Conservation (phyloP, 306 rosid genomes). For the Quillaja saponaria region DNA sequence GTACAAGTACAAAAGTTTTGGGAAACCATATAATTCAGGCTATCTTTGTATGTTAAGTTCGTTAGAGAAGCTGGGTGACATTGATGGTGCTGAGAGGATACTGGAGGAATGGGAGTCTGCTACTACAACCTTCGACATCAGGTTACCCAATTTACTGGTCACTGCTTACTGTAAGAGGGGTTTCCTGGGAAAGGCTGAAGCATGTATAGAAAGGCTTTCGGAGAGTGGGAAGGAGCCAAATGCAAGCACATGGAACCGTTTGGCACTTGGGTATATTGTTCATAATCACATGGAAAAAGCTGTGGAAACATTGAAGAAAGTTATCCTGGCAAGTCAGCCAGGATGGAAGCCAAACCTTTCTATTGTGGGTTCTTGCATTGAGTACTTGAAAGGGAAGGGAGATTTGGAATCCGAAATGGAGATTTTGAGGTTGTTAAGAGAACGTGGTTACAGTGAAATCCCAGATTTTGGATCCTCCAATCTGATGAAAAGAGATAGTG, state of each 20-base stretch:
- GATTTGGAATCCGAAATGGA: conserved; percentile 51
- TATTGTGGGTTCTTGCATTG: conserved; percentile 47
- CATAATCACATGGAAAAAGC: conserved; percentile 55
- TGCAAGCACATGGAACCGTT: conserved; percentile 47
- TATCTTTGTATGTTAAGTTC: conserved; percentile 57
- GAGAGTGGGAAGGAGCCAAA: conserved; percentile 48
- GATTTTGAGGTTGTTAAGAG: conserved; percentile 36
- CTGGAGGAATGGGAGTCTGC: conserved; percentile 66
- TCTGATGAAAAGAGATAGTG: conserved; percentile 28
- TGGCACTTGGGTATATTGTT: conserved; percentile 44
- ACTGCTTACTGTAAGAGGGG: conserved; percentile 59
- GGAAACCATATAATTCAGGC: conserved; percentile 31
- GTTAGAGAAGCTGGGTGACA: conserved; percentile 62
- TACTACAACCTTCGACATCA: conserved; percentile 38
- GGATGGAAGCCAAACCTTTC: conserved; percentile 32
- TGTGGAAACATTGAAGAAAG: conserved; percentile 56
- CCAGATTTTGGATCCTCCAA: conserved; percentile 30
- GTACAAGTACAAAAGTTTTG: conserved; percentile 35
- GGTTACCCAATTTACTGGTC: conserved; percentile 57
- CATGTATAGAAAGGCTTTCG: conserved; percentile 42
- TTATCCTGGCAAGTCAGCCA: conserved; percentile 27
- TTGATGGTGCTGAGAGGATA: conserved; percentile 61
- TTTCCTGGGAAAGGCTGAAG: conserved; percentile 52
- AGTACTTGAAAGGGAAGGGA: conserved; percentile 57
- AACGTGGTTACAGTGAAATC: conserved; percentile 29